phyloP scores from a whole-genome alignment of 805 yeast genomes.

The Metschnikowia anglica region DNA sequence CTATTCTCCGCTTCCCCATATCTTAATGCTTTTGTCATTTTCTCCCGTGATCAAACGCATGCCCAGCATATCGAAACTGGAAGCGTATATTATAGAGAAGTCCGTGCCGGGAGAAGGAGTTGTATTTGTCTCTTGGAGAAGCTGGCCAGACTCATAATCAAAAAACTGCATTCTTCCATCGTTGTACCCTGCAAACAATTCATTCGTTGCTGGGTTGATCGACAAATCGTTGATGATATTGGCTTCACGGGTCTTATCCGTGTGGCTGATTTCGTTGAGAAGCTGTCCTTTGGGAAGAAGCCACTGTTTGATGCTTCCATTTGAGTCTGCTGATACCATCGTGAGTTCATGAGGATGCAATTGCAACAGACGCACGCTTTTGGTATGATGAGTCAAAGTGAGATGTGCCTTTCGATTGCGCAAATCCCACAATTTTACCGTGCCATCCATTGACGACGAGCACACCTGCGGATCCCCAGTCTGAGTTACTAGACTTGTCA shows the following conservation, averaged over 20 bases:
- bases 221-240: constrained; percentile 67
- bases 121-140: constrained; percentile 54
- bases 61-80: constrained; percentile 78
- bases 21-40: constrained; percentile 81
- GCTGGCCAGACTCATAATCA: constrained; percentile 72
- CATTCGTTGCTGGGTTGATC: constrained; percentile 58
- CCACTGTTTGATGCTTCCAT: constrained; percentile 78
- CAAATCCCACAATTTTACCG: constrained; percentile 87
- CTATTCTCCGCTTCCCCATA: constrained; percentile 55
- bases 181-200: constrained; percentile 79
- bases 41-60: constrained; percentile 81
- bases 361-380: constrained; percentile 72
- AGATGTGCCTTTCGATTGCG: constrained; percentile 71
- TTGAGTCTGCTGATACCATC: constrained; percentile 77
- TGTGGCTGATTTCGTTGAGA: constrained; percentile 53
- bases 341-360: constrained; percentile 70
- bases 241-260: constrained; percentile 27
- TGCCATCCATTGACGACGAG: constrained; percentile 79
- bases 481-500: constrained; percentile 66
- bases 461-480: constrained; percentile 82
- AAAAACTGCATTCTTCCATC: constrained; percentile 75
- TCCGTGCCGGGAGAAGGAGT: constrained; percentile 68
- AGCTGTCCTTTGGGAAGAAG: constrained; percentile 73
- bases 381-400: constrained; percentile 80
- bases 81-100: constrained; percentile 65